Evolutionary conservation across 148 eudicot genomes (phyloP), one percentile per base, ranked within the genome.

Genomic region (Beta vulgaris): DNA sequence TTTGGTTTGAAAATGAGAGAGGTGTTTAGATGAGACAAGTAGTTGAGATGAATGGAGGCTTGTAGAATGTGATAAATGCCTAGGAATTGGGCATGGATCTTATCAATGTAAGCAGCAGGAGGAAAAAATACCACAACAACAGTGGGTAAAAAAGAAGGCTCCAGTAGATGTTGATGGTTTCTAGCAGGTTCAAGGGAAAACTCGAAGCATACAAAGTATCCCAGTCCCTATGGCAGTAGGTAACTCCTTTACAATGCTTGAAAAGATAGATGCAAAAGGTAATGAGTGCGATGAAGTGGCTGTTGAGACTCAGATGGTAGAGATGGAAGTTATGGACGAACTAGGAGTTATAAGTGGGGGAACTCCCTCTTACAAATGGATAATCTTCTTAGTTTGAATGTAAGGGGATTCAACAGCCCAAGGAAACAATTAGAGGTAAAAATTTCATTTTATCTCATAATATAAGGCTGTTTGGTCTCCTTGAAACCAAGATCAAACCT

Each of bases 11-110:
- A 1, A 29, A 57, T 57, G 61, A 28, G 23, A 23, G 0, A 1
- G 1, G 7, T 1, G 2, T 23, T 8, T 1, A 4, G 12, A 9
- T 6, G 0, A 3, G 1, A 4, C 12, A 57, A 6, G 0, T 0
- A 29, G 6, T 2, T 7, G 29, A n/a, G 7, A 57, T 57, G 61
- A 57, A 57, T 57, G 61, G 61, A 6, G 4, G 8, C 61, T 29
- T 23, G 0, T 23, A 3, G 11, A n/a, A 0, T 57, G 61, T 23
- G 9, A 7, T 3, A 23, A 3, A 4, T 57, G 61, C 10, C 26
- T n/a, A 11, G 12, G 31, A 0, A 16, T 14, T 6, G 59, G 59
- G 0, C 59, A 54, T 54, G 7, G 1, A 16, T 8, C 9, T 16
- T 2, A 2, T 0, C 59, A 54, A 14, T 54, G 59, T 25, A 23